A percentile compares a stretch with the other conserved stretches of the same genome.
Evolutionary conservation across 2,329 filamentous ascomycete species (phyloP).

Genomic region (Talaromyces sp.): DNA sequence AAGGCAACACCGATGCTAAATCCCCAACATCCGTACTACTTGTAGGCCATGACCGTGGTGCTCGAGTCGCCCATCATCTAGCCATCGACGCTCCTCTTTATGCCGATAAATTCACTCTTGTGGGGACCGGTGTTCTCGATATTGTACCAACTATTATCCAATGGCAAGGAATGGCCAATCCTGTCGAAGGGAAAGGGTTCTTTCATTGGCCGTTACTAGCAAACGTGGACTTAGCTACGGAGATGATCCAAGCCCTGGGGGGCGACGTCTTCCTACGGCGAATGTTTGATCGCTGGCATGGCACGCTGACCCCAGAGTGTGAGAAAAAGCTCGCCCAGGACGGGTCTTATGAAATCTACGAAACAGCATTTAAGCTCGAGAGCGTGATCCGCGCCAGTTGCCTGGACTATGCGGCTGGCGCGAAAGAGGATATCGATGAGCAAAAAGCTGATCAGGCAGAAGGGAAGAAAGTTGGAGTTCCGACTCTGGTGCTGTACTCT

Average conservation of each 20-base stretch:
- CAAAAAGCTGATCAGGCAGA: conserved; percentile 42
- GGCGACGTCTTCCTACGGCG: conserved; percentile 33
- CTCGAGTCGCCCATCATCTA: conserved; percentile 51
- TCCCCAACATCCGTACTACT: conserved; percentile 32
- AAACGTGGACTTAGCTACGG: conserved; percentile 37
- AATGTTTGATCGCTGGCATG: conserved; percentile 27
- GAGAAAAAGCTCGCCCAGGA: conserved; percentile 18
- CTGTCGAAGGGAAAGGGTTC: conserved; percentile 45
- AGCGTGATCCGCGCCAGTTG: conserved; percentile 40
- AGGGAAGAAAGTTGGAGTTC: conserved; percentile 39
- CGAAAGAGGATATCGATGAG: conserved; percentile 36
- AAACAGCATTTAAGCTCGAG: conserved; percentile 35
- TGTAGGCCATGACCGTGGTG: conserved; percentile 53
- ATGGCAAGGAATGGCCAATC: conserved; percentile 45
- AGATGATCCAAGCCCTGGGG: conserved; percentile 40
- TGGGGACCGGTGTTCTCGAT: conserved; percentile 42
- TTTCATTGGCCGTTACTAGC: conserved; percentile 58
- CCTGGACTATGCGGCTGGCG: conserved; percentile 45
- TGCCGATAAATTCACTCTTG: conserved; percentile 39
- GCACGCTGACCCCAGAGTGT: conserved; percentile 14
- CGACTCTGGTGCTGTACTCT: conserved; percentile 42
- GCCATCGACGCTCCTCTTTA: conserved; percentile 43
- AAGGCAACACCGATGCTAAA: not conserved
- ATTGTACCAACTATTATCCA: conserved; percentile 51
- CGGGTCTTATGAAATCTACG: conserved; percentile 41